Evolutionary conservation across 2,329 filamentous ascomycete genomes (phyloP).

Genomic region (Verticillium nonalfalfae): DNA sequence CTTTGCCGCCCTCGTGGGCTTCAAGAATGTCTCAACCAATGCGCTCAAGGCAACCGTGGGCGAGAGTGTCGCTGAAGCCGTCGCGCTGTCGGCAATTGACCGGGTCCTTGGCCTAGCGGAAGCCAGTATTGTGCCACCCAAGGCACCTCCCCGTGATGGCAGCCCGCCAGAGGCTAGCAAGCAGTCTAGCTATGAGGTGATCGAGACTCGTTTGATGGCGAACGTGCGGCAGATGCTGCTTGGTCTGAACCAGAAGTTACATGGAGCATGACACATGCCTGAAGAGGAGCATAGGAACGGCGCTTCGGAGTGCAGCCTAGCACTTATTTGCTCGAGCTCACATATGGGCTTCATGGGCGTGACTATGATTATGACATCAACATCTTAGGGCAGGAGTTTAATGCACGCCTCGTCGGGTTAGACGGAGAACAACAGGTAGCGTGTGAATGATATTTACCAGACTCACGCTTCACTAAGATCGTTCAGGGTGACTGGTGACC

Average conservation of each 20-base stretch:
- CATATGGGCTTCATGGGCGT: not conserved
- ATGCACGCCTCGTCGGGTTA: not conserved
- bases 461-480: too few relatives aligned
- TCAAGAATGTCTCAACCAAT: slow-evolving; percentile 38
- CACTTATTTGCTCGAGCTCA: not conserved
- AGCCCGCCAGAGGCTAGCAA: slow-evolving; percentile 18
- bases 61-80: slow-evolving; percentile 34
- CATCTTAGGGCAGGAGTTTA: not conserved
- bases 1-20: slow-evolving; percentile 32
- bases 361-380: not conserved
- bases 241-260: slow-evolving; percentile 32
- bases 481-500: too few relatives aligned
- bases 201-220: slow-evolving; percentile 34
- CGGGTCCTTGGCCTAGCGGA: slow-evolving; percentile 41
- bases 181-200: slow-evolving; percentile 18
- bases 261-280: slow-evolving; percentile 3
- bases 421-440: not conserved
- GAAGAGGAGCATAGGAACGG: not conserved
- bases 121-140: slow-evolving; percentile 30
- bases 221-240: slow-evolving; percentile 30
- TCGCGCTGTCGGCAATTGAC: slow-evolving; percentile 44
- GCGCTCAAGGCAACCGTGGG: slow-evolving; percentile 33
- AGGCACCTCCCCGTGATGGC: slow-evolving; percentile 15
- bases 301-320: not conserved
- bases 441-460: not conserved